phyloP scores from a whole-genome alignment of 495 filamentous ascomycete genomes.

The Neurospora sublineolata region DNA sequence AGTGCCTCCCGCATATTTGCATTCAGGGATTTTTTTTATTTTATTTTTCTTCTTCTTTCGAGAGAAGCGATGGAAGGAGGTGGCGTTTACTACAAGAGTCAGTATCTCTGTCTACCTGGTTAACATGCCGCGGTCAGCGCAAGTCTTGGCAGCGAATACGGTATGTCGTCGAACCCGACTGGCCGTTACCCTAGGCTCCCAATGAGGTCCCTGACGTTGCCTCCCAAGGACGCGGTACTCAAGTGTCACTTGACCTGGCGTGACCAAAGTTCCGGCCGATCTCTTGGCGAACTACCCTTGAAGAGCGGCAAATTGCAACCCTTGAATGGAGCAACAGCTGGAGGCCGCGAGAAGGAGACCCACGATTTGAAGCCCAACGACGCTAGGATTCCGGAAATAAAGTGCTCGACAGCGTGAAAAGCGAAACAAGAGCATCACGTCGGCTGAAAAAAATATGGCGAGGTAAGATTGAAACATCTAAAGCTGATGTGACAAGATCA shows the following conservation, averaged over 20 bases:
- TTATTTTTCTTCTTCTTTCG: background rate
- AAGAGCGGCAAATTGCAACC: background rate
- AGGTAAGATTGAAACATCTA: background rate
- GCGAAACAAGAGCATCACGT: background rate
- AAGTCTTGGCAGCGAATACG: background rate
- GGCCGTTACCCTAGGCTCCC: background rate
- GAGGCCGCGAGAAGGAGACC: background rate
- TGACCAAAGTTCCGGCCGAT: background rate
- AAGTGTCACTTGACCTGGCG: background rate
- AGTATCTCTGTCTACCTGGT: background rate
- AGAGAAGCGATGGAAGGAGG: background rate
- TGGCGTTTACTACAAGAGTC: background rate
- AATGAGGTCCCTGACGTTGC: background rate
- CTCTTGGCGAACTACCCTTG: background rate
- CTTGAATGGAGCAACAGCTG: background rate
- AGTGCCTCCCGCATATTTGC: background rate
- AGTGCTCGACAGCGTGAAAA: background rate
- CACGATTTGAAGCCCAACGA: background rate
- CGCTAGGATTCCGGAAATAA: background rate
- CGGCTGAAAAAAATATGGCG: background rate
- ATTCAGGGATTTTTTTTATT: background rate
- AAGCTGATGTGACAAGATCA: background rate
- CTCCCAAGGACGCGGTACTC: background rate
- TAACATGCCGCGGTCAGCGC: background rate
- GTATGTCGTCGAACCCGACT: background rate